These are phyloP conservation scores for Botrytis fabae DNA, from an alignment of 2,329 filamentous ascomycete species.

Conservation along the genomic window DNA sequence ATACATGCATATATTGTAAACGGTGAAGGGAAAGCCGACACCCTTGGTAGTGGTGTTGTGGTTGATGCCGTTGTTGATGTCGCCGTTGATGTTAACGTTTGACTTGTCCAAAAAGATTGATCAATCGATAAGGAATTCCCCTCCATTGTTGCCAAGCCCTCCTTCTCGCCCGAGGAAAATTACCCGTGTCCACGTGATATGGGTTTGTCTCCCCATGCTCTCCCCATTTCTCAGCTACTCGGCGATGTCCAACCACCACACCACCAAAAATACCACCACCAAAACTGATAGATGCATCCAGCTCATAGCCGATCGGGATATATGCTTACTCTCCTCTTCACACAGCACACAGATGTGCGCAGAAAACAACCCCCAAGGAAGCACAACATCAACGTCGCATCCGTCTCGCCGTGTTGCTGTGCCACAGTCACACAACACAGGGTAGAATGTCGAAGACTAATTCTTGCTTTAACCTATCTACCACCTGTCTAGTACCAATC, in stretches of 20 bases:
- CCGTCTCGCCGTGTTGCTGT: conserved; percentile 11
- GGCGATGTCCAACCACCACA: background rate
- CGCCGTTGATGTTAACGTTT: background rate
- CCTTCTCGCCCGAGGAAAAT: background rate
- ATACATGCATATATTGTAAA: conserved; percentile 7
- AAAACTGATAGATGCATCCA: background rate
- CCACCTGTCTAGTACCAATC: too few relatives aligned
- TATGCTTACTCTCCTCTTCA: background rate
- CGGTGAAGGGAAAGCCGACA: background rate
- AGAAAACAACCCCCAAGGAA: conserved; percentile 1
- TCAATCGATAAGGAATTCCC: background rate
- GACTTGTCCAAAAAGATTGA: background rate
- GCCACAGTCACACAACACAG: background rate
- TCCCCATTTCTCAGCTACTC: background rate
- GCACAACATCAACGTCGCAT: conserved; percentile 11
- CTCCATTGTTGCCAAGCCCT: conserved; percentile 2
- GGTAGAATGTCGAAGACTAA: background rate
- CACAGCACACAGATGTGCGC: background rate
- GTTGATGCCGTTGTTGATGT: background rate
- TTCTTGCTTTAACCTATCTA: background rate
- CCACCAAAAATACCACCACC: background rate
- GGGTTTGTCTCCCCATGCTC: too few relatives aligned
- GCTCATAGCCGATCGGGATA: background rate
- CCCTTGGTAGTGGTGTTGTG: background rate
- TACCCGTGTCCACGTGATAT: conserved; percentile 9